phyloP scores from a whole-genome alignment of 1,284 basidiomycete species.

The Tilletiopsis washingtonensis region DNA sequence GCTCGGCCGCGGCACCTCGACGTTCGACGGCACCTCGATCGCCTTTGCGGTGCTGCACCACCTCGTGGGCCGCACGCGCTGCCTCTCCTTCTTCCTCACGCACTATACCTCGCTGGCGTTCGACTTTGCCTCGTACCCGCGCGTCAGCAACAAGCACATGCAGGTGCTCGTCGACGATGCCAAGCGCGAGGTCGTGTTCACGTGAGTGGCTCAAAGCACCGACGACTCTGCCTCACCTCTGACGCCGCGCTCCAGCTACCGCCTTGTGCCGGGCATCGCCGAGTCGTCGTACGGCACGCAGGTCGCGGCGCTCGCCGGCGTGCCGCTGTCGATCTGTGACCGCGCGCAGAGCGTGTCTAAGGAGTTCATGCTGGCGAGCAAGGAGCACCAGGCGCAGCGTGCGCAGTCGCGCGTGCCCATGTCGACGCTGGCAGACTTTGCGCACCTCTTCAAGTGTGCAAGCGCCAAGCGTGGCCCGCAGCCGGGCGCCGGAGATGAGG shows the following conservation, averaged over 20 bases:
- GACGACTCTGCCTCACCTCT: background rate
- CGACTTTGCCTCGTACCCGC: slow-evolving; percentile 40
- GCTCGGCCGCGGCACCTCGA: slow-evolving; percentile 26
- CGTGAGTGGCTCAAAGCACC: slow-evolving; percentile 19
- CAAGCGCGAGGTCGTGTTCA: slow-evolving; percentile 41
- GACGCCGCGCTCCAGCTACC: slow-evolving; percentile 26
- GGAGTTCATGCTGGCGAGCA: slow-evolving; percentile 33
- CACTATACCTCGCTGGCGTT: slow-evolving; percentile 42
- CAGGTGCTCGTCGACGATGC: slow-evolving; percentile 43
- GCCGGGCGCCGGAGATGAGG: slow-evolving; percentile 4
- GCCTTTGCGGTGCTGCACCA: slow-evolving; percentile 28
- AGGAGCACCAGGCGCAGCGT: slow-evolving; percentile 29
- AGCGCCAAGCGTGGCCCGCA: background rate
- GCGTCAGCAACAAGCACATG: slow-evolving; percentile 46
- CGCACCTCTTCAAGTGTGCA: slow-evolving; percentile 27
- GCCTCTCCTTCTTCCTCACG: slow-evolving; percentile 45
- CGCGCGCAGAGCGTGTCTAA: slow-evolving; percentile 36
- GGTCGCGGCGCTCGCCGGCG: slow-evolving; percentile 43
- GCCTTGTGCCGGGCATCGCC: slow-evolving; percentile 55
- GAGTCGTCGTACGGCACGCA: slow-evolving; percentile 70
- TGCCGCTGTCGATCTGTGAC: slow-evolving; percentile 38
- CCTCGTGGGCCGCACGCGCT: slow-evolving; percentile 39
- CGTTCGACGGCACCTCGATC: slow-evolving; percentile 33
- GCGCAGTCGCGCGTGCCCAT: slow-evolving; percentile 29
- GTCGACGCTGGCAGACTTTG: slow-evolving; percentile 40